A percentile compares a stretch with the other conserved stretches of the same genome.
Evolutionary conservation across 2,329 filamentous ascomycete species (phyloP).

Genomic region (Venturia pyrina): DNA sequence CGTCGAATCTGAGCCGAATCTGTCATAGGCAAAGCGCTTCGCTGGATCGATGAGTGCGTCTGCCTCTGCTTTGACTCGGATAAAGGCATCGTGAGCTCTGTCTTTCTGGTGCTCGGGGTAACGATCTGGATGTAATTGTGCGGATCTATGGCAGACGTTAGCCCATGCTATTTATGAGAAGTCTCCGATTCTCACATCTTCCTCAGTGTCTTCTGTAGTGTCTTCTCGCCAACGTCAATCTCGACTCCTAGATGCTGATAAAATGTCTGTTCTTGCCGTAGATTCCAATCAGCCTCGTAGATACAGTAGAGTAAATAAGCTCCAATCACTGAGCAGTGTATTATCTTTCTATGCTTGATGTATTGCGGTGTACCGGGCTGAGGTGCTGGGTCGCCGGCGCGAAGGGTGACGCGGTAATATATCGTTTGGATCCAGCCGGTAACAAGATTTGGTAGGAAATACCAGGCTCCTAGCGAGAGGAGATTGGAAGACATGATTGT

Average conservation of each 20-base stretch:
- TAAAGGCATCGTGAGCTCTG: constrained; percentile 50
- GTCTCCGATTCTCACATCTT: constrained; percentile 39
- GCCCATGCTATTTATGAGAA: no score
- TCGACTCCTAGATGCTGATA: constrained; percentile 68
- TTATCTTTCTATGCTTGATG: constrained; percentile 64
- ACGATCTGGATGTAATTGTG: constrained; percentile 65
- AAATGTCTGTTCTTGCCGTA: constrained; percentile 62
- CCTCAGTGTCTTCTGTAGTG: constrained; percentile 77
- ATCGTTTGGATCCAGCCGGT: constrained; percentile 68
- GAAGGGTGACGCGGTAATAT: constrained; percentile 81
- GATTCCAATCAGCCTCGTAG: constrained; percentile 79
- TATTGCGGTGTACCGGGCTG: constrained; percentile 57
- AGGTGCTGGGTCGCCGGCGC: constrained; percentile 75
- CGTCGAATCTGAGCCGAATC: constrained; percentile 66
- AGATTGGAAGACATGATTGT: constrained; percentile 19
- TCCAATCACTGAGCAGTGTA: constrained; percentile 73
- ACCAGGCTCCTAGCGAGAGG: constrained; percentile 50
- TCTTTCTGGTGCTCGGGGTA: neutral
- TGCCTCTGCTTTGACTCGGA: constrained; percentile 72
- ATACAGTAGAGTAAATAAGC: constrained; percentile 85
- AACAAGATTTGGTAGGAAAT: constrained; percentile 55
- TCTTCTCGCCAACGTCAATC: constrained; percentile 57
- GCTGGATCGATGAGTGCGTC: constrained; percentile 72
- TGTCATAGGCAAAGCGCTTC: constrained; percentile 78
- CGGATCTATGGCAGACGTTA: constrained; percentile 27